These are phyloP conservation scores for Sporothrix variecibatus DNA, from an alignment of 2,329 filamentous ascomycete species.

Conservation along the genomic window DNA sequence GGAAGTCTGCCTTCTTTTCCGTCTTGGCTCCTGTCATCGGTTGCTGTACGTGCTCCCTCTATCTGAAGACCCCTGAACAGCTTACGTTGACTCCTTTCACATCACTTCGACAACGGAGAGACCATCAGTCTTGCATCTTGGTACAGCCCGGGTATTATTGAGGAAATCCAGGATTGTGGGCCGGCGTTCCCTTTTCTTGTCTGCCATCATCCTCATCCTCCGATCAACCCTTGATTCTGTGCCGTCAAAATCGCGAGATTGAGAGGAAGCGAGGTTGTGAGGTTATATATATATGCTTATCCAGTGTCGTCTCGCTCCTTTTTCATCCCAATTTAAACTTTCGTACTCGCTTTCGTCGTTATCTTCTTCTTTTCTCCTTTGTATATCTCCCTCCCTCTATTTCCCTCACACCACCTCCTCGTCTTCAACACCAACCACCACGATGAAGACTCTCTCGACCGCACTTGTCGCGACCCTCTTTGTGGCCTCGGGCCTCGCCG, in stretches of 20 bases:
- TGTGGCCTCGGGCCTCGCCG: conserved; percentile 18
- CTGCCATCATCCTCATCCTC: neutral
- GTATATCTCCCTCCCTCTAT: neutral
- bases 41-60: no score
- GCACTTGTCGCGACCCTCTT: neutral
- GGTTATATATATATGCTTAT: conserved; percentile 8
- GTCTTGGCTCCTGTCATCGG: conserved; percentile 14
- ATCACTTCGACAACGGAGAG: neutral
- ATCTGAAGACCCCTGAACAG: no score
- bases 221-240: neutral
- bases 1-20: neutral
- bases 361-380: neutral
- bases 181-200: neutral
- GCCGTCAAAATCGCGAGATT: neutral
- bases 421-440: neutral
- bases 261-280: neutral
- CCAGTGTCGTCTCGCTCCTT: neutral
- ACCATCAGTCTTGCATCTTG: neutral
- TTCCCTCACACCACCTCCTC: neutral
- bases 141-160: neutral
- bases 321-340: neutral
- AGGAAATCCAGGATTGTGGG: neutral
- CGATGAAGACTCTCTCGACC: conserved; percentile 17
- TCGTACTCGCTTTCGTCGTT: neutral
- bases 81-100: no score